Conservation (phyloP, 129 eudicot genomes). For the Deinandra increscens region DNA sequence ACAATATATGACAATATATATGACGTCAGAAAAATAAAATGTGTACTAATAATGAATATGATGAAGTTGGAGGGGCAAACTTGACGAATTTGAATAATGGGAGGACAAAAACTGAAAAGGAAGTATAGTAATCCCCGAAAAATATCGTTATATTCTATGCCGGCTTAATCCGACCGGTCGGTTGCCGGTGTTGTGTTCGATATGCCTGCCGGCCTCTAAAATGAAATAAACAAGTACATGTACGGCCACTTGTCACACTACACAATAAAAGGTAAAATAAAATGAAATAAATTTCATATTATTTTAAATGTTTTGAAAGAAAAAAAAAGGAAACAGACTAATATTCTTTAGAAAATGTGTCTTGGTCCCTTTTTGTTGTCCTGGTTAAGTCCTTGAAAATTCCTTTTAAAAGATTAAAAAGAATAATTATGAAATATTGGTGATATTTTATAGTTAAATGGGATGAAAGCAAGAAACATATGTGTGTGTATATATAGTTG, state of each 20-base stretch:
- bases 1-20: no score
- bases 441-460: neutral
- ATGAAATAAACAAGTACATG: constrained; percentile 28
- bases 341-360: neutral
- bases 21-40: no score
- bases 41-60: no score
- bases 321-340: no score
- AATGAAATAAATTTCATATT: neutral
- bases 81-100: no score
- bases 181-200: constrained; percentile 10
- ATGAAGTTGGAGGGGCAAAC: no score
- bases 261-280: neutral
- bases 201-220: constrained; percentile 32
- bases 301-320: no score
- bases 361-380: neutral
- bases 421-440: neutral
- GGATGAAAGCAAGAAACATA: constrained; percentile 34
- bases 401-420: neutral
- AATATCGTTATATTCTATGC: constrained; percentile 9
- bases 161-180: constrained; percentile 20
- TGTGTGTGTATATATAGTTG: constrained; percentile 38
- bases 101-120: no score
- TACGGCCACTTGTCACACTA: constrained; percentile 39
- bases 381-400: neutral
- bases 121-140: constrained; percentile 27